Evolutionary conservation across 2,329 filamentous ascomycete species (phyloP).

Genomic region (Lecanosticta acicola): DNA sequence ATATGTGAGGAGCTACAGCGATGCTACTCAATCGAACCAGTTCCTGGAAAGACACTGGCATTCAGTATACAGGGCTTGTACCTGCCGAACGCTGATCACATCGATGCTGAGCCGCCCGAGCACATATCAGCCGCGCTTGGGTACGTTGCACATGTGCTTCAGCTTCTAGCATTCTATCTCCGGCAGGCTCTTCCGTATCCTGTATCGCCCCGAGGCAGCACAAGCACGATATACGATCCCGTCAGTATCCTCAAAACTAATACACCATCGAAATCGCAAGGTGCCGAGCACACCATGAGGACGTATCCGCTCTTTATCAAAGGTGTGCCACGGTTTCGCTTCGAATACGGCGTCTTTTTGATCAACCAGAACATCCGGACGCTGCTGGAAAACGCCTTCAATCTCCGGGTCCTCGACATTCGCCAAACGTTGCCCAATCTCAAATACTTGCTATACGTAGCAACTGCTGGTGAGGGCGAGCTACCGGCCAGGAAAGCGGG

Average conservation of each 20-base stretch:
- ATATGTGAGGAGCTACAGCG: conserved; percentile 75
- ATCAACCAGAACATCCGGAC: conserved; percentile 91
- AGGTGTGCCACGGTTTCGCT: conserved; percentile 69
- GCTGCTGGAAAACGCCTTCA: conserved; percentile 55
- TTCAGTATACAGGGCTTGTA: conserved; percentile 78
- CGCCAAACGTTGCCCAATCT: conserved; percentile 88
- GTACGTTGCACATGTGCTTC: conserved; percentile 67
- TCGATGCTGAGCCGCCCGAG: conserved; percentile 66
- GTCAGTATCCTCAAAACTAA: conserved; percentile 44
- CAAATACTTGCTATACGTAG: conserved; percentile 85
- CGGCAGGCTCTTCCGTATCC: conserved; percentile 74
- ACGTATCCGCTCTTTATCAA: conserved; percentile 74
- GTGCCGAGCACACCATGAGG: conserved; percentile 27
- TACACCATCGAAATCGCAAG: conserved; percentile 15
- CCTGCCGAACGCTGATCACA: conserved; percentile 69
- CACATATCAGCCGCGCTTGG: conserved; percentile 75
- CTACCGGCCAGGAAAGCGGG: conserved; percentile 52
- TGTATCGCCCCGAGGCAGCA: conserved; percentile 65
- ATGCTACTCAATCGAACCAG: conserved; percentile 75
- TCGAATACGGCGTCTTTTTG: conserved; percentile 95
- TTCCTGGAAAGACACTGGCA: conserved; percentile 58
- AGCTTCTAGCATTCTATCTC: conserved; percentile 77
- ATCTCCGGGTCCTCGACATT: conserved; percentile 78
- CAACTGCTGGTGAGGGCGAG: conserved; percentile 69
- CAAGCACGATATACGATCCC: conserved; percentile 68